Base-by-base conservation (phyloP, 345 rosid genomes). In the Lenwebbia sp. region DNA sequence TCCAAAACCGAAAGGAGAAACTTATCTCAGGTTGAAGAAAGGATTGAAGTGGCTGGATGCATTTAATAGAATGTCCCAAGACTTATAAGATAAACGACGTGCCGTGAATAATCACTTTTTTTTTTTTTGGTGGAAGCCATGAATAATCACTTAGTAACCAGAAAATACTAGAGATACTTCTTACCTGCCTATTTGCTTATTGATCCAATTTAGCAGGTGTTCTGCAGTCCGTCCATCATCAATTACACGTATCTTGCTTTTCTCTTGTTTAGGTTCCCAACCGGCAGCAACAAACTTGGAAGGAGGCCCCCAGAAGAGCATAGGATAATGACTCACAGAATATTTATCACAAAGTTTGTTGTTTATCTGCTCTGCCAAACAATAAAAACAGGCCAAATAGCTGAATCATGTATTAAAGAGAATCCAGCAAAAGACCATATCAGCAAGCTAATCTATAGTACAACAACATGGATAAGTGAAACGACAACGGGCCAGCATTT, bases 351-450 rank as follows among this genome's bases (percentile, higher is more conserved):
- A 98, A 53, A 98, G 97, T 91, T 96, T 90, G 84, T 56, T 91
- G 87, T 98, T 98, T 91, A 91, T 91, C 99, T 98, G 96, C 88
- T 92, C 99, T 94, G 98, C 95, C 99, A 92, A 88, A 91, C 82
- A 91, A 52, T 53, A 15, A 83, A 83, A 40, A 26, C 10, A 23
- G 40, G 37, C 26, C 62, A 52, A 40, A 54, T 51, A 33, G 60
- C 58, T 41, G 14, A 83, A 53, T 70, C 78, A 37, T 70, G 26
- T 21, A 70, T 19, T 70, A 37, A 70, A 9, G 78, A 70, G 47
- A 70, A 33, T 70, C 78, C 78, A 70, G 4, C 47, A 19, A 70
- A 70, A 70, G 78, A 70, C 47, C 9, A 33, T 60, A 40, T 52
- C 41, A 28, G 13, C 55, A 83, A 8, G 47, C 23, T 26, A 53